Conservation (phyloP, 768 basidiomycete genomes). For the Leccinum barrowsii region DNA sequence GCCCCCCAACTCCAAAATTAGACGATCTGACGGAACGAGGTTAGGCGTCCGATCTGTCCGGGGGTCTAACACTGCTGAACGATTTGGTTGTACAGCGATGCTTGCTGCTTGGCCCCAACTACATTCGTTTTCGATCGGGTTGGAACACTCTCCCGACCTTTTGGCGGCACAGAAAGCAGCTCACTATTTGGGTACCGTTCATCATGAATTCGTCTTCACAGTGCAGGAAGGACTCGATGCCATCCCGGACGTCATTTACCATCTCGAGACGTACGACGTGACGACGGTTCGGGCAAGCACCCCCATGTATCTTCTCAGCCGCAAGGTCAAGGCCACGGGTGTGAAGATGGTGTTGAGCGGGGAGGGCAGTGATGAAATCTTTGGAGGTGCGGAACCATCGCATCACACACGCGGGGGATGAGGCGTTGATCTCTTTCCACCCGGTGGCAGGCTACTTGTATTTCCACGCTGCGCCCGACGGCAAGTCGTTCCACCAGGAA, state of each 20-base stretch:
- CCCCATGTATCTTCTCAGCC: slow-evolving; percentile 96
- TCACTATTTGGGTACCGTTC: slow-evolving; percentile 87
- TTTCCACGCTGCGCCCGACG: slow-evolving; percentile 96
- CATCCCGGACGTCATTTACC: slow-evolving; percentile 95
- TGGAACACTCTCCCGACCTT: slow-evolving; percentile 93
- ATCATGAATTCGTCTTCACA: slow-evolving; percentile 98
- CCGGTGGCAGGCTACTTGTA: slow-evolving; percentile 81
- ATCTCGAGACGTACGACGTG: slow-evolving; percentile 98
- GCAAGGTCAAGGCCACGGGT: slow-evolving; percentile 99
- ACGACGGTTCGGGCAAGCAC: slow-evolving; percentile 97
- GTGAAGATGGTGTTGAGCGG: slow-evolving; percentile 99
- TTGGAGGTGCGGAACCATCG: slow-evolving; percentile 63
- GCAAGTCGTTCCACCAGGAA: slow-evolving; percentile 89
- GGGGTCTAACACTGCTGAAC: not conserved
- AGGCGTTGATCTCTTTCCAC: slow-evolving; percentile 4
- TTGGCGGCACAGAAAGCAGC: slow-evolving; percentile 93
- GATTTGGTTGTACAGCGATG: slow-evolving; percentile 43
- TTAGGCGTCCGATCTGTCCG: slow-evolving; percentile 25
- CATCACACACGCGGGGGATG: not conserved
- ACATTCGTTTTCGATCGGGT: slow-evolving; percentile 96
- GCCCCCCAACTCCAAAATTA: slow-evolving; percentile 51
- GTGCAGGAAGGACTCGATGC: slow-evolving; percentile 98
- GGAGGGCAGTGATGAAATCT: slow-evolving; percentile 96
- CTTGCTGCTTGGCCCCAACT: slow-evolving; percentile 91
- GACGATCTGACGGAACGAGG: slow-evolving; percentile 52